phyloP scores from a whole-genome alignment of 495 filamentous ascomycete genomes.

The Talaromyces ruber region DNA sequence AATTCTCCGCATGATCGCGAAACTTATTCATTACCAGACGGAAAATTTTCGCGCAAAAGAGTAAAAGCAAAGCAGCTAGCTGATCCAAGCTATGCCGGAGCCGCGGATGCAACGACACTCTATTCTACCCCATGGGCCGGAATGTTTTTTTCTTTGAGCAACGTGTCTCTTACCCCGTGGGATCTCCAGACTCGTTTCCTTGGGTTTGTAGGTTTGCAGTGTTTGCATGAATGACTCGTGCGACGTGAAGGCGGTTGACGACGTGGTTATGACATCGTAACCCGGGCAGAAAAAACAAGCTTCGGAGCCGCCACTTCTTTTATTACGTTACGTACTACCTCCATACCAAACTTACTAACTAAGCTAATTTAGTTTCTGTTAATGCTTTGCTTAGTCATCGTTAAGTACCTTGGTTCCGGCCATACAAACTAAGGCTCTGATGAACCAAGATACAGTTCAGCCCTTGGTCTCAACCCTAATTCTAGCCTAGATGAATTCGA shows the following conservation, averaged over 20 bases:
- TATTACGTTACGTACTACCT: neutral
- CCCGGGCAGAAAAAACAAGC: neutral
- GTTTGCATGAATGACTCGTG: neutral
- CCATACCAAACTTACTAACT: neutral
- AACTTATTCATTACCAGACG: neutral
- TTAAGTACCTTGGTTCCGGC: neutral
- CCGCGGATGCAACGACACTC: neutral
- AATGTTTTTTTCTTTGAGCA: neutral
- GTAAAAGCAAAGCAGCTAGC: neutral
- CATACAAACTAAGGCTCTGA: neutral
- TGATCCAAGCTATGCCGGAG: neutral
- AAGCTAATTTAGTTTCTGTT: too few species aligned
- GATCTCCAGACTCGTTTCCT: neutral
- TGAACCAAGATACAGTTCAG: neutral
- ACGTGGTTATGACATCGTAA: neutral
- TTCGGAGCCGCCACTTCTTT: neutral
- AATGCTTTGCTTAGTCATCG: neutral
- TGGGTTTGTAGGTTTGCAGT: neutral
- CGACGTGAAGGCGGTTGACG: neutral
- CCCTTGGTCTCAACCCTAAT: neutral
- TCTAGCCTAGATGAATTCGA: neutral
- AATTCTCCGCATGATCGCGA: neutral
- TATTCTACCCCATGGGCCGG: slow-evolving; percentile 1
- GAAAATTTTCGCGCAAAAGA: neutral
- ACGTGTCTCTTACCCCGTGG: neutral